These are phyloP conservation scores for Ceratobasidium sp. DNA, from an alignment of 1,284 basidiomycete species.

Conservation along the genomic window DNA sequence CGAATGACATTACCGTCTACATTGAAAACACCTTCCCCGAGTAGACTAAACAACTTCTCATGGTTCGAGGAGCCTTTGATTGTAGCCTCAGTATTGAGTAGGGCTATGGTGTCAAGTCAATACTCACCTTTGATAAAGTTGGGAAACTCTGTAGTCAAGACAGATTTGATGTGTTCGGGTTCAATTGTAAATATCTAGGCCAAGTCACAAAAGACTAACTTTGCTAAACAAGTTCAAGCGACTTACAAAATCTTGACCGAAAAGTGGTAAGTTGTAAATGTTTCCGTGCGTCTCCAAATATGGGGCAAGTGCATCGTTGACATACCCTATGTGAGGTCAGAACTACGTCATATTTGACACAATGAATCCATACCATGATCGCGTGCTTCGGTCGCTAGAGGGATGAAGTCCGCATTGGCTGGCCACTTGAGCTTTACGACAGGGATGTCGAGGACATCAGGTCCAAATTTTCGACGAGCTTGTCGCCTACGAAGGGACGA, in stretches of 20 bases:
- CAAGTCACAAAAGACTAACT: not conserved
- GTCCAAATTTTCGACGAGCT: not conserved
- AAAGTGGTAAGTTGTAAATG: constrained; percentile 3
- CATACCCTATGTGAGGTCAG: constrained; percentile 2
- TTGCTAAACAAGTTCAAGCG: not conserved
- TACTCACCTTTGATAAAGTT: constrained; percentile 16
- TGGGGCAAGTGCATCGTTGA: not conserved
- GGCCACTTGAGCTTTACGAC: constrained; percentile 9
- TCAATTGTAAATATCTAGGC: constrained; percentile 12
- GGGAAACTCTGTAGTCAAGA: constrained; percentile 12
- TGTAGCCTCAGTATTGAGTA: not conserved
- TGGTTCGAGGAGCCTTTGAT: not conserved
- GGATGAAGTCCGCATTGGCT: constrained; percentile 4
- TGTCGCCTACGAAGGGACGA: not conserved
- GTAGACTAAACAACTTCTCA: not conserved
- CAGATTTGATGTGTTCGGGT: constrained; percentile 14
- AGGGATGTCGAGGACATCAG: constrained; percentile 4
- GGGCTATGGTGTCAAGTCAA: not conserved
- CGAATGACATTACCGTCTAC: not conserved
- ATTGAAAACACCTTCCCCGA: constrained; percentile 20
- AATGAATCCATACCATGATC: not conserved
- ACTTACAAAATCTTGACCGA: constrained; percentile 11
- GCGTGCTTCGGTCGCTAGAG: not conserved
- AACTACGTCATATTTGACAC: not conserved
- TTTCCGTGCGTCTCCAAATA: not conserved